Conservation (phyloP, 345 rosid species). For the Microthlaspi erraticum region DNA sequence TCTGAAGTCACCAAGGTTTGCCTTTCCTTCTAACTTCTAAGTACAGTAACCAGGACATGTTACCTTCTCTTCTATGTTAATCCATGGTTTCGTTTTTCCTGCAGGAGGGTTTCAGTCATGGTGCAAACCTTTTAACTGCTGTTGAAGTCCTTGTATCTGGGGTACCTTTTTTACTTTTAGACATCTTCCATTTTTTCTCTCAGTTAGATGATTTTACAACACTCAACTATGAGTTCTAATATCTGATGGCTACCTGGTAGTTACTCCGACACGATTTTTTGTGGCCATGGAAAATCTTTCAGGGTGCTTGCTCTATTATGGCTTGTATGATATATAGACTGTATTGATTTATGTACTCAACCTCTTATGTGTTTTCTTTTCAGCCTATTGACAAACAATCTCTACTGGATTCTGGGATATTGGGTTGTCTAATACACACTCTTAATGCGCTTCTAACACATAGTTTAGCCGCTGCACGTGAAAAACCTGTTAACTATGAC, state of each 20-base stretch:
- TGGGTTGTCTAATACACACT: constrained; percentile 84
- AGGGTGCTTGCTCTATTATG: constrained; percentile 26
- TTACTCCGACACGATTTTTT: constrained; percentile 13
- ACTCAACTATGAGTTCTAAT: constrained; percentile 11
- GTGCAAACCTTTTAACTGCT: constrained; percentile 88
- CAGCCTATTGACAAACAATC: constrained; percentile 93
- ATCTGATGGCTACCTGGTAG: constrained; percentile 25
- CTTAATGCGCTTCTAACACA: constrained; percentile 71
- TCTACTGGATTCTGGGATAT: constrained; percentile 94
- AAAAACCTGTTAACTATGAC: constrained; percentile 44
- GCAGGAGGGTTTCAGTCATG: constrained; percentile 86
- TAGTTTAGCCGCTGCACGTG: constrained; percentile 47
- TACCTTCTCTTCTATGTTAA: constrained; percentile 15
- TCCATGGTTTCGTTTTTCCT: constrained; percentile 34
- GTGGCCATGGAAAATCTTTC: constrained; percentile 18
- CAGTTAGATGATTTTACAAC: neutral
- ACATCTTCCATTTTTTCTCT: constrained; percentile 14
- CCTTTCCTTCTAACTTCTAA: constrained; percentile 23
- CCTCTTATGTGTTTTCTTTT: constrained; percentile 36
- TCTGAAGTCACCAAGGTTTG: constrained; percentile 77
- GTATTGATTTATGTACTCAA: constrained; percentile 23
- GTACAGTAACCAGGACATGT: constrained; percentile 1
- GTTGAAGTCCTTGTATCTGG: constrained; percentile 87
- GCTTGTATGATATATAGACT: constrained; percentile 2
- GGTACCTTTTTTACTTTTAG: constrained; percentile 58